Evolutionary conservation across 768 basidiomycete genomes (phyloP).

Genomic region (Ramaria rubella): DNA sequence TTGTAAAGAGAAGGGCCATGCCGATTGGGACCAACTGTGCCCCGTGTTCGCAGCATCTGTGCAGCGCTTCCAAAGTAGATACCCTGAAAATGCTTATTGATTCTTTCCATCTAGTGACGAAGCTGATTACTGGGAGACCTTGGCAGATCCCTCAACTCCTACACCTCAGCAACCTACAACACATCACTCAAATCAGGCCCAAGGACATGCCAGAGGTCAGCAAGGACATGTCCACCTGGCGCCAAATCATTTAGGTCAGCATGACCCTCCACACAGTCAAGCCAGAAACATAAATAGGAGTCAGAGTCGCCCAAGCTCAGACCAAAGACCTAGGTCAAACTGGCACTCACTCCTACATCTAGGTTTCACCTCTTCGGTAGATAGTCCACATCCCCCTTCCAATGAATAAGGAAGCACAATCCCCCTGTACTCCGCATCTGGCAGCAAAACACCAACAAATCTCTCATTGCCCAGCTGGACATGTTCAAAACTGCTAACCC

Average conservation of each 20-base stretch:
- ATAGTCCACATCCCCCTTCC: too few species aligned
- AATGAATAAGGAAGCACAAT: neutral
- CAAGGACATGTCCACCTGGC: too few species aligned
- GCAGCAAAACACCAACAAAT: conserved; percentile 28
- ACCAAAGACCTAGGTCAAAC: too few species aligned
- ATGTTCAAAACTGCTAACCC: conserved; percentile 11
- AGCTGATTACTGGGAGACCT: neutral
- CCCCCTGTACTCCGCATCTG: conserved; percentile 16
- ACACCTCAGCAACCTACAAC: too few species aligned
- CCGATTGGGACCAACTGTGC: neutral
- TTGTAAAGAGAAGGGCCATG: neutral
- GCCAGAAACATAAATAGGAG: too few species aligned
- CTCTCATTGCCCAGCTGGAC: conserved; percentile 15
- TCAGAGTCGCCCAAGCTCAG: too few species aligned
- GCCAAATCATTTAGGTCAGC: too few species aligned
- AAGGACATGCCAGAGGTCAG: too few species aligned
- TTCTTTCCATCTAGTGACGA: neutral
- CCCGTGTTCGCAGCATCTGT: neutral
- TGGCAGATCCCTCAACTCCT: neutral
- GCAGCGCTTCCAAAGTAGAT: neutral
- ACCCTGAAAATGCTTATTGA: neutral
- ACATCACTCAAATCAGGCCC: too few species aligned
- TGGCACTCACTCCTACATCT: neutral
- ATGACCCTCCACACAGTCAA: too few species aligned
- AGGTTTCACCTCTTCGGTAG: neutral